phyloP scores from a whole-genome alignment of 208 protist genomes.

The Blastocrithidia nonstop region DNA sequence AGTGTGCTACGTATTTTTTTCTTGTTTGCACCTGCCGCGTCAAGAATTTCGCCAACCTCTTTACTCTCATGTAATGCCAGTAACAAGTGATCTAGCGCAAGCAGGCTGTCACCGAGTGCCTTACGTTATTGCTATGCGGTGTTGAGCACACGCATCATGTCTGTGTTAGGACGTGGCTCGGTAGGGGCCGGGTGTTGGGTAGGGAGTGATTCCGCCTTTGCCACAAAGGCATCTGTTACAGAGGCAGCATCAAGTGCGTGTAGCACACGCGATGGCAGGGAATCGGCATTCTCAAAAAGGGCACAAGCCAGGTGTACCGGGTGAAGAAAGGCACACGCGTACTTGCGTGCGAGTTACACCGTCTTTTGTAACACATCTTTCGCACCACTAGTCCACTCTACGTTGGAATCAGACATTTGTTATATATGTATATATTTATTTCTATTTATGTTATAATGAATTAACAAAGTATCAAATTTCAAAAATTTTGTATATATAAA shows the following conservation, averaged over 20 bases:
- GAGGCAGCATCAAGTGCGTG: conserved; percentile 32
- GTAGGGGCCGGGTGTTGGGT: conserved; percentile 43
- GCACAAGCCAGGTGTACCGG: conserved; percentile 37
- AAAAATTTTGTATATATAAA: conserved; percentile 4
- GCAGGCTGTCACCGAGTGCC: conserved; percentile 43
- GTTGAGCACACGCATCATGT: conserved; percentile 67
- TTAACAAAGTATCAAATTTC: conserved; percentile 4
- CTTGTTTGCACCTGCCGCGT: conserved; percentile 39
- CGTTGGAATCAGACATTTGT: conserved; percentile 4
- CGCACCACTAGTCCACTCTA: conserved; percentile 52
- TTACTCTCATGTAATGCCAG: conserved; percentile 48
- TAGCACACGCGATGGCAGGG: conserved; percentile 40
- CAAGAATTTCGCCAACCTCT: conserved; percentile 38
- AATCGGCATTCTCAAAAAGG: conserved; percentile 45
- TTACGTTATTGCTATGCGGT: conserved; percentile 66
- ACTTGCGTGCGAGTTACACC: conserved; percentile 23
- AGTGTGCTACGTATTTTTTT: conserved; percentile 37
- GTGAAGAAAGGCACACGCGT: conserved; percentile 44
- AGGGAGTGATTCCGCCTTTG: conserved; percentile 22
- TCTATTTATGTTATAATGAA: no score
- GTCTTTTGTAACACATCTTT: conserved; percentile 25
- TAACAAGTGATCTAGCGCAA: conserved; percentile 71
- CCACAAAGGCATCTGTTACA: conserved; percentile 33
- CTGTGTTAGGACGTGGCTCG: conserved; percentile 40
- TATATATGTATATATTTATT: no score